A percentile compares a stretch with the other conserved stretches of the same genome.
phyloP scores from a whole-genome alignment of 768 basidiomycete species.

The Albatrellus ellisii region DNA sequence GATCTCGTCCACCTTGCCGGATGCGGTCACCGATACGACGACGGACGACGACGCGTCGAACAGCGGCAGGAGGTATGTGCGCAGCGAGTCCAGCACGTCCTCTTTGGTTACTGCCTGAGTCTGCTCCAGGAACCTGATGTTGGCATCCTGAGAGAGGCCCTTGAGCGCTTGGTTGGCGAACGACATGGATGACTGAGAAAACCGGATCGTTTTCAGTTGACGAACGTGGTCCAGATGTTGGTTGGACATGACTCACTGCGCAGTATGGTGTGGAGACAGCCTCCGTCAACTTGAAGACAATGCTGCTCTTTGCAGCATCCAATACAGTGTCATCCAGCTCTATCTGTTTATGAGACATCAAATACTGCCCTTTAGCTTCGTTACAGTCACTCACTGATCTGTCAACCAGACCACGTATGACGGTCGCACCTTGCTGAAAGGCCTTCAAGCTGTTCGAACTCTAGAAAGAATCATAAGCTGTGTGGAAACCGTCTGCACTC shows the following conservation, averaged over 20 bases:
- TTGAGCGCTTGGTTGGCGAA: slow-evolving; percentile 90
- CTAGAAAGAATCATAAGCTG: slow-evolving; percentile 25
- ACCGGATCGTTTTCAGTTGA: not conserved
- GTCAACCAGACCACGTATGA: slow-evolving; percentile 69
- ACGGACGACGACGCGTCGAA: slow-evolving; percentile 70
- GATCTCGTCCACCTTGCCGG: slow-evolving; percentile 66
- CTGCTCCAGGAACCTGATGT: slow-evolving; percentile 63
- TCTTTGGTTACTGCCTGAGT: slow-evolving; percentile 71
- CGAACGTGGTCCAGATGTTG: not conserved
- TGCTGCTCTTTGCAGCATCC: slow-evolving; percentile 85
- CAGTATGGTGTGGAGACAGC: slow-evolving; percentile 75
- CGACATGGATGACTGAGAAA: slow-evolving; percentile 61
- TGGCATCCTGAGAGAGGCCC: slow-evolving; percentile 61
- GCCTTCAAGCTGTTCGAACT: slow-evolving; percentile 72
- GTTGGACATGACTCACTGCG: slow-evolving; percentile 44
- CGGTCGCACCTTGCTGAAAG: slow-evolving; percentile 65
- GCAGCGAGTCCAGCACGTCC: slow-evolving; percentile 57
- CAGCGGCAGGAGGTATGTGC: slow-evolving; percentile 70
- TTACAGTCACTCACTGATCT: slow-evolving; percentile 47
- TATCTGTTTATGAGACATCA: slow-evolving; percentile 35
- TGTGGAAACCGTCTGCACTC: not conserved
- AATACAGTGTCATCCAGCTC: slow-evolving; percentile 66
- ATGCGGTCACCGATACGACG: slow-evolving; percentile 72
- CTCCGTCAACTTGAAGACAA: slow-evolving; percentile 75
- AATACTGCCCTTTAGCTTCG: not conserved